These are phyloP conservation scores for Entamoeba moshkovskii DNA, from an alignment of 208 protist genomes.

Conservation along the genomic window DNA sequence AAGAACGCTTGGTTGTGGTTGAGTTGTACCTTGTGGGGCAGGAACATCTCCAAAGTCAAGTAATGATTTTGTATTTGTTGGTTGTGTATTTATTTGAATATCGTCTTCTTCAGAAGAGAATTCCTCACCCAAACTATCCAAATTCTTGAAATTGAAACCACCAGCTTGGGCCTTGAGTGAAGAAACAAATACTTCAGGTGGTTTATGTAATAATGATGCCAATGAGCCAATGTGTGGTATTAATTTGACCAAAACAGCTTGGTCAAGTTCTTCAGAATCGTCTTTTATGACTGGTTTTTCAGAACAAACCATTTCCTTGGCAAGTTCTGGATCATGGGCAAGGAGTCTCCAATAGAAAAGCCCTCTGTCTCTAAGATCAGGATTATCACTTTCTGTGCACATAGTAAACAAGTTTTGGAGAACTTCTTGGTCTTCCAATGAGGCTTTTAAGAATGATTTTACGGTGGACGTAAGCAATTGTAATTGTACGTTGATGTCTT, in stretches of 20 bases:
- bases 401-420: constrained; percentile 10
- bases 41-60: not conserved
- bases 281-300: constrained; percentile 7
- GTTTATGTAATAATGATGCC: not conserved
- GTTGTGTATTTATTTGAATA: not conserved
- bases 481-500: constrained; percentile 20
- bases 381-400: constrained; percentile 5
- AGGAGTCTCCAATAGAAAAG: constrained; percentile 31
- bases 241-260: not conserved
- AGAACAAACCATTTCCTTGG: constrained; percentile 17
- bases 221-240: not conserved
- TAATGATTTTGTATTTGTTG: not conserved
- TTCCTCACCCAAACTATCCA: not conserved
- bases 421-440: not conserved
- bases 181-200: not conserved
- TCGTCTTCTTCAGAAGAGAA: not conserved
- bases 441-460: constrained; percentile 23
- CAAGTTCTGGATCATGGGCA: not conserved
- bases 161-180: not conserved
- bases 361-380: constrained; percentile 26
- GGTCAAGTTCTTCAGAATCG: not conserved
- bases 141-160: not conserved
- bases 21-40: not conserved
- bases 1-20: not conserved
- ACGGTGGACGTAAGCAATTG: constrained; percentile 22